Percentiles rank a stretch among this genome's conserved stretches.
phyloP scores from a whole-genome alignment of 2,329 filamentous ascomycete species.

The Curvularia hawaiiensis region DNA sequence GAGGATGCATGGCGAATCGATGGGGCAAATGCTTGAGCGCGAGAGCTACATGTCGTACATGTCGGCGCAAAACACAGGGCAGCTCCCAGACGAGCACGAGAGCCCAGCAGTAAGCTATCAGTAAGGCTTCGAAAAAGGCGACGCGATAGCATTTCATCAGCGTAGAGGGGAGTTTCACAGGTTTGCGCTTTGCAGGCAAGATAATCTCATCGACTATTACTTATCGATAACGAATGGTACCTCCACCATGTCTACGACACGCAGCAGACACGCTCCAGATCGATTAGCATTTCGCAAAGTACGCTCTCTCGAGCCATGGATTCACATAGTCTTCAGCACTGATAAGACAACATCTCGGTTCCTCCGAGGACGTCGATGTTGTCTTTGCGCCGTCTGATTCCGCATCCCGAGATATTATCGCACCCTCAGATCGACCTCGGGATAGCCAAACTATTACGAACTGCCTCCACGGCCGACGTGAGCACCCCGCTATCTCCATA shows the following conservation, averaged over 20 bases:
- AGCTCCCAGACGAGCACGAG: constrained; percentile 5
- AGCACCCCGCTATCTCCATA: constrained; percentile 24
- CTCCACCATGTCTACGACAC: neutral
- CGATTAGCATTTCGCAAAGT: neutral
- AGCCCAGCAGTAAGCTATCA: constrained; percentile 39
- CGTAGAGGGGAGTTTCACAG: constrained; percentile 9
- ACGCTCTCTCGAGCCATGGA: neutral
- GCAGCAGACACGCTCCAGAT: constrained; percentile 34
- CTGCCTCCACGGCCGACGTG: constrained; percentile 29
- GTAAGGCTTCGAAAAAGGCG: constrained; percentile 45
- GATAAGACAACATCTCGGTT: neutral
- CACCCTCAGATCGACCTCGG: constrained; percentile 25
- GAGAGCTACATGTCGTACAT: constrained; percentile 18
- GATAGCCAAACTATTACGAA: constrained; percentile 12
- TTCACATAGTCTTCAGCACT: neutral
- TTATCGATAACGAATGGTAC: constrained; percentile 17
- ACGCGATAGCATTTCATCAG: constrained; percentile 44
- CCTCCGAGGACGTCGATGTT: constrained; percentile 52
- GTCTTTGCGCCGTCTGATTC: constrained; percentile 54
- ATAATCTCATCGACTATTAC: constrained; percentile 2
- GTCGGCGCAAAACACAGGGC: constrained; percentile 21
- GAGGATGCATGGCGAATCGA: constrained; percentile 36
- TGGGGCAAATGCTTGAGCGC: constrained; percentile 9
- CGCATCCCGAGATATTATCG: constrained; percentile 51
- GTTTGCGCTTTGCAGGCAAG: constrained; percentile 3